Conservation (phyloP, 495 filamentous ascomycete genomes). For the Neurospora sp. region DNA sequence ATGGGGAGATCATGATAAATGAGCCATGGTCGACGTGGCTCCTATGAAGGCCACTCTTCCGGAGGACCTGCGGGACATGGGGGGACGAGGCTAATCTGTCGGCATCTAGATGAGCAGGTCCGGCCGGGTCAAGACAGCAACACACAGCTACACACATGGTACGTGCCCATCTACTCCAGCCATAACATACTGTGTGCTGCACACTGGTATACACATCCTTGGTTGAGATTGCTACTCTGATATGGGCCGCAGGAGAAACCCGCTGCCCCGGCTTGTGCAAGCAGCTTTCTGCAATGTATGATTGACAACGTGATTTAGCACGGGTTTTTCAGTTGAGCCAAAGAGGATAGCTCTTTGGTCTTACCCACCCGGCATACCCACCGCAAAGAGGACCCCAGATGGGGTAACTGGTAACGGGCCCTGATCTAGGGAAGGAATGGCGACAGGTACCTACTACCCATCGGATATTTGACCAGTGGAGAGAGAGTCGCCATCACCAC, state of each 20-base stretch:
- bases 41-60: slow-evolving; percentile 22
- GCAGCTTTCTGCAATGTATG: background rate
- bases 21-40: slow-evolving; percentile 30
- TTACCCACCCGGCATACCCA: background rate
- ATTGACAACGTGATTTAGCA: background rate
- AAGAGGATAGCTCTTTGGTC: background rate
- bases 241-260: background rate
- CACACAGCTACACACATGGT: background rate
- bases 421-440: background rate
- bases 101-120: slow-evolving; percentile 7
- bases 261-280: background rate
- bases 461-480: background rate
- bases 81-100: slow-evolving; percentile 22
- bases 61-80: slow-evolving; percentile 17
- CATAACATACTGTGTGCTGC: background rate
- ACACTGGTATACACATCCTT: background rate
- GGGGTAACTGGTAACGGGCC: background rate
- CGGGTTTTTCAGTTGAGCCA: background rate
- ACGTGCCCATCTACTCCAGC: background rate
- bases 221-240: background rate
- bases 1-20: slow-evolving; percentile 16
- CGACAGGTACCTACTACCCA: background rate
- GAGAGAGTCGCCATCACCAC: background rate
- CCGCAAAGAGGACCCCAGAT: background rate
- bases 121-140: background rate